phyloP scores from a whole-genome alignment of 73 alveolate genomes.

The Uronychia binucleata region DNA sequence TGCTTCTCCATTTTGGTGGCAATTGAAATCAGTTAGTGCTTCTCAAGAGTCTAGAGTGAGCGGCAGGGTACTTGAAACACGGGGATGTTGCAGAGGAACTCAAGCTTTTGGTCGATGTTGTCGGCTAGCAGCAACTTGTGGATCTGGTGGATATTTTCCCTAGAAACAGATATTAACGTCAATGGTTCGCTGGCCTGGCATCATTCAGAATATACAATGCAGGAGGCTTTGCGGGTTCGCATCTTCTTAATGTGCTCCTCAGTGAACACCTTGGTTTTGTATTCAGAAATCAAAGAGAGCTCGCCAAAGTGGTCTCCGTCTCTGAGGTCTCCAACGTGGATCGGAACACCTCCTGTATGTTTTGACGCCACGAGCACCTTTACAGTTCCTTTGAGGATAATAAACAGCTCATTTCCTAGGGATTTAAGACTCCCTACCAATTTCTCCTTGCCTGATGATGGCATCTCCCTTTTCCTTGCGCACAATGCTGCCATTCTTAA shows the following conservation, averaged over 20 bases:
- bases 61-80: conserved; percentile 3
- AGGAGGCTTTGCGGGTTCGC: neutral
- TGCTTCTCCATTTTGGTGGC: neutral
- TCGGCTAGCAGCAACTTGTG: neutral
- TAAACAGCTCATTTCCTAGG: conserved; percentile 37
- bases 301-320: conserved; percentile 61
- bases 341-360: conserved; percentile 42
- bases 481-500: neutral
- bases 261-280: neutral
- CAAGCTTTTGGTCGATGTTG: conserved; percentile 24
- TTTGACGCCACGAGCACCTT: conserved; percentile 32
- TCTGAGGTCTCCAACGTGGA: conserved; percentile 23
- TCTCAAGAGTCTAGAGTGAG: conserved; percentile 13
- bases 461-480: neutral
- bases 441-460: neutral
- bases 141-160: conserved; percentile 1
- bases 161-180: neutral
- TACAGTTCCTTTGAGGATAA: conserved; percentile 47
- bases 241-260: neutral
- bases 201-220: neutral
- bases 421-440: neutral
- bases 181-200: neutral
- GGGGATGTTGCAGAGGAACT: conserved; percentile 11
- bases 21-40: neutral
- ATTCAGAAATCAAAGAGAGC: conserved; percentile 16